Evolutionary conservation across 441 rosid species (phyloP).

Genomic region (Melastoma candidum): DNA sequence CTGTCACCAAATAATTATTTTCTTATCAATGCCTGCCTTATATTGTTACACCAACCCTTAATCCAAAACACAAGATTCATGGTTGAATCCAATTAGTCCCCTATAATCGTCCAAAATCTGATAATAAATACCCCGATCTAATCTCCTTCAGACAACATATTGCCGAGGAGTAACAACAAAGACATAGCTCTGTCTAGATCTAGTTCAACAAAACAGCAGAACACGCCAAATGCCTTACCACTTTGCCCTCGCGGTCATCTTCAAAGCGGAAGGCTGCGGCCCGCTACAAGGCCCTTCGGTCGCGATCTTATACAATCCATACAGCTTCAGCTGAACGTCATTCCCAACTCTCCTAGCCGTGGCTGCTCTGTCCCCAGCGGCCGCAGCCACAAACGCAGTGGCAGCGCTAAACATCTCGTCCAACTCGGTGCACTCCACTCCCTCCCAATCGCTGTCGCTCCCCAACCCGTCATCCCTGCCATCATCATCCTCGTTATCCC

Average conservation of each 20-base stretch:
- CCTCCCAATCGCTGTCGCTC: constrained; percentile 70
- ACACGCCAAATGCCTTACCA: constrained; percentile 33
- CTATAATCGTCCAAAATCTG: too few relatives aligned
- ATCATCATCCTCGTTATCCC: constrained; percentile 32
- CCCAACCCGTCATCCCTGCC: background rate
- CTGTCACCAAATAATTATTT: constrained; percentile 17
- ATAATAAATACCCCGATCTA: too few relatives aligned
- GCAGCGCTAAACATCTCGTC: constrained; percentile 90
- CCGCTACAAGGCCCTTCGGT: constrained; percentile 87
- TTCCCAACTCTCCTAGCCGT: constrained; percentile 37
- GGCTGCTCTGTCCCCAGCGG: constrained; percentile 63
- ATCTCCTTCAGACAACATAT: too few relatives aligned
- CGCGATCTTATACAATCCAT: constrained; percentile 81
- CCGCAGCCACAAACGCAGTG: constrained; percentile 62
- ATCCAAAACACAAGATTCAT: too few relatives aligned
- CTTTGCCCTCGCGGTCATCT: constrained; percentile 89
- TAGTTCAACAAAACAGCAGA: too few relatives aligned
- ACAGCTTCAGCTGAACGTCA: constrained; percentile 74
- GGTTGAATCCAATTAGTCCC: too few relatives aligned
- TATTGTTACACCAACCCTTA: too few relatives aligned
- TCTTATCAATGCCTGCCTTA: too few relatives aligned
- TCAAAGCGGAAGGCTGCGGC: constrained; percentile 84
- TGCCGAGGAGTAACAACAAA: too few relatives aligned
- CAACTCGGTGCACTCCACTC: constrained; percentile 84
- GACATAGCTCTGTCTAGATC: too few relatives aligned